Base-by-base conservation (phyloP, 441 rosid genomes). In the Erodium texanum region DNA sequence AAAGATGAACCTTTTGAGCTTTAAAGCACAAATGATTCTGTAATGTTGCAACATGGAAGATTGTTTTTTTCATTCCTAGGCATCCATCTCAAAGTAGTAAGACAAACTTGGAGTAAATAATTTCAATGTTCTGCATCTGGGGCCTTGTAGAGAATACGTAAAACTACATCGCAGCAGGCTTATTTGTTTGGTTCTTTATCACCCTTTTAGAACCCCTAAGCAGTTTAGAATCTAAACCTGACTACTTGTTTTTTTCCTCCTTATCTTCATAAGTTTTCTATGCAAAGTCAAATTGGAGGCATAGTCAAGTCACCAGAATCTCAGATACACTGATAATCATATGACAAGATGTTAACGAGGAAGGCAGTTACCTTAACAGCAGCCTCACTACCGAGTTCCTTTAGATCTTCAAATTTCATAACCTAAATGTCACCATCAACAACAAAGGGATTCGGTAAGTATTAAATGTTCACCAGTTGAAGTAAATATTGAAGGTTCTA, bases 371-470 rank as follows among this genome's bases (percentile, higher is more conserved):
- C 98, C 99, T 92, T 92, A 56, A 87, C 97, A 68, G 97, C 98
- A 32, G 89, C 0, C 80, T 95, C 99, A 80, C 71, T 86, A 65
- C 89, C 97, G 16, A 83, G 92, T 81, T 89, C 97, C 84, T 94
- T 94, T 68, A 94, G 87, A 86, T 92, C 99, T 16, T 87, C 92
- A 15, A 92, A 94, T 77, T 94, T 92, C 98, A 94, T 94, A 68
- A 94, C 97, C 99, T 94, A 78, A 41, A 70, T 64, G 75, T 34
- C 50, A 78, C 16, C 59, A 68, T 32, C 59, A 56, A 48, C 20
- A 23, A 56, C 76, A 58, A 58, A 58, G 10, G 29, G 24, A 20
- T 20, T 22, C 24, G 75, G 65, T n/a, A 36, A 14, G 7, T 48
- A 19, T 14, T 18, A 20, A 10, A 18, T 24, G 0, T 38, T 62